Percentiles rank a stretch among this genome's conserved stretches.
Conservation (phyloP, 805 yeast genomes). For the Wickerhamiella domercqiae region DNA sequence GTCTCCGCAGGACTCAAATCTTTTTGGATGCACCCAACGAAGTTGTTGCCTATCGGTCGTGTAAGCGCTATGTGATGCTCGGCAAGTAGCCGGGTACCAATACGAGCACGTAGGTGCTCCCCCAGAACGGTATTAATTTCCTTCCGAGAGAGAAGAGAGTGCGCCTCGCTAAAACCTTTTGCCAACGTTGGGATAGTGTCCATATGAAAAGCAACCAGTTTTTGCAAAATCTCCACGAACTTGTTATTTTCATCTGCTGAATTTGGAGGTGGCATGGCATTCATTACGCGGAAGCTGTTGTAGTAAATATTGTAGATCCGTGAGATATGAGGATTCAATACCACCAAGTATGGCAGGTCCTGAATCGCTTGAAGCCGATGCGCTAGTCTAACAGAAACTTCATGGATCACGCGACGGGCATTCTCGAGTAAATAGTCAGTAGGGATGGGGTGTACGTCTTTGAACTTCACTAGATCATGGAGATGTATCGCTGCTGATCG, state of each 20-base stretch:
- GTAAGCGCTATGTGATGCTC: slow-evolving; percentile 69
- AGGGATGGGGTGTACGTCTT: slow-evolving; percentile 8
- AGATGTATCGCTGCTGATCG: slow-evolving; percentile 15
- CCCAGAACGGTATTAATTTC: slow-evolving; percentile 52
- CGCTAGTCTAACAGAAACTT: slow-evolving; percentile 32
- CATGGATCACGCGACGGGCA: slow-evolving; percentile 18
- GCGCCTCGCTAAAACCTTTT: slow-evolving; percentile 63
- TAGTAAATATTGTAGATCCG: slow-evolving; percentile 60
- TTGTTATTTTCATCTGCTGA: slow-evolving; percentile 38
- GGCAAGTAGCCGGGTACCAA: slow-evolving; percentile 71
- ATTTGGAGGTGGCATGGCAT: slow-evolving; percentile 29
- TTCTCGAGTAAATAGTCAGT: slow-evolving; percentile 20
- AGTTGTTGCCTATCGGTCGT: slow-evolving; percentile 30
- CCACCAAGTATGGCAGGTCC: slow-evolving; percentile 65
- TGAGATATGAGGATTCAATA: slow-evolving; percentile 75
- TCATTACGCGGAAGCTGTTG: slow-evolving; percentile 43
- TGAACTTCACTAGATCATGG: slow-evolving; percentile 14
- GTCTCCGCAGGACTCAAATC: slow-evolving; percentile 48
- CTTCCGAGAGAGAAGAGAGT: slow-evolving; percentile 29
- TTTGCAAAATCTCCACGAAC: slow-evolving; percentile 38
- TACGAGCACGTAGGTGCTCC: slow-evolving; percentile 65
- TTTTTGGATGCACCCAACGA: slow-evolving; percentile 53
- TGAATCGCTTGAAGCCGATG: slow-evolving; percentile 56
- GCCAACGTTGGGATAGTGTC: slow-evolving; percentile 75
- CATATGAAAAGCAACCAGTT: slow-evolving; percentile 59